Evolutionary conservation across 2,329 filamentous ascomycete genomes (phyloP).

Genomic region (Eutypella sp.): DNA sequence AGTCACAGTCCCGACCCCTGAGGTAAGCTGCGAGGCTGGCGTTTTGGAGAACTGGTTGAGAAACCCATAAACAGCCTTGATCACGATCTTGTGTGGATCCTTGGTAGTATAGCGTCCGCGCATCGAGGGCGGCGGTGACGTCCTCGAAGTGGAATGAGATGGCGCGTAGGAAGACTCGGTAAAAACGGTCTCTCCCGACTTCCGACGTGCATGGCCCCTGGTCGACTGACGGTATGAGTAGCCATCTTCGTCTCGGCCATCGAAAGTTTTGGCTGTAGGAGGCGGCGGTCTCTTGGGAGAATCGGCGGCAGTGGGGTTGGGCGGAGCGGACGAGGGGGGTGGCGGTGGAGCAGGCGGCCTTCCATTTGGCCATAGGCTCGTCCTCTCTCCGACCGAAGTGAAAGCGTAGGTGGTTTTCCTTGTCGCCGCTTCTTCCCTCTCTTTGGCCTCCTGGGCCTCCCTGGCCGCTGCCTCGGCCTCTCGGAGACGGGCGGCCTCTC

Average conservation of each 20-base stretch:
- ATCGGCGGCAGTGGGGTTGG: constrained; percentile 11
- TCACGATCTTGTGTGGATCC: constrained; percentile 93
- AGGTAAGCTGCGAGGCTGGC: constrained; percentile 85
- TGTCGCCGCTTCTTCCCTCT: constrained; percentile 25
- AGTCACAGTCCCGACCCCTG: constrained; percentile 78
- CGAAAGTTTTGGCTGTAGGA: constrained; percentile 50
- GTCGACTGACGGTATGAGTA: constrained; percentile 75
- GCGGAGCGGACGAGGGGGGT: constrained; percentile 14
- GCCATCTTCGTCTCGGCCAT: constrained; percentile 58
- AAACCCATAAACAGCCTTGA: constrained; percentile 88
- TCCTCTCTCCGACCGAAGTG: constrained; percentile 47
- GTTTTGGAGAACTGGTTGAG: constrained; percentile 83
- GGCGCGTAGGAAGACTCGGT: constrained; percentile 85
- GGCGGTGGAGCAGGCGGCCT: constrained; percentile 40
- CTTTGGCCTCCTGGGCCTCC: constrained; percentile 27
- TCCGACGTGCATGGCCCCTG: constrained; percentile 53
- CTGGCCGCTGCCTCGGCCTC: constrained; percentile 32
- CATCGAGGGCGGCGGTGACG: constrained; percentile 75
- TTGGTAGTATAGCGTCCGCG: constrained; percentile 78
- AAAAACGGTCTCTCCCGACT: constrained; percentile 64
- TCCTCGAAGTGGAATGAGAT: constrained; percentile 77
- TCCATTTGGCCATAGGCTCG: constrained; percentile 64
- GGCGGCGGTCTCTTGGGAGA: constrained; percentile 21
- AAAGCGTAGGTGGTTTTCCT: constrained; percentile 5
- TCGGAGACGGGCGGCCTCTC: constrained; percentile 28